Evolutionary conservation across 768 basidiomycete genomes (phyloP), one percentile per base, ranked within the genome.

Genomic region (Naematelia aurantialba): DNA sequence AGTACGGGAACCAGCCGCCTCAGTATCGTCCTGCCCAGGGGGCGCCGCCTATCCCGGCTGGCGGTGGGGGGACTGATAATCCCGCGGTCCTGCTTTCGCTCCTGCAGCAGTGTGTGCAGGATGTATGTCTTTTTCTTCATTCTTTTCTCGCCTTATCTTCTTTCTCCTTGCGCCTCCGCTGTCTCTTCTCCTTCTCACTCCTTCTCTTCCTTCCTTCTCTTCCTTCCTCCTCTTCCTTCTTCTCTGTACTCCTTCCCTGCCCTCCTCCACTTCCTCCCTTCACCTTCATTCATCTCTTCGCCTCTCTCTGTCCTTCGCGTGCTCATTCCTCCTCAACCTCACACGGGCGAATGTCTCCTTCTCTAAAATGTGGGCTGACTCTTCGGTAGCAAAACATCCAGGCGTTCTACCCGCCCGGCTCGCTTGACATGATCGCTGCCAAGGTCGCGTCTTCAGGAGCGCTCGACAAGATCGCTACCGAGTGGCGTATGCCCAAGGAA

Each of bases 321-420:
- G 14, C 26, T 53, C 8, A 12, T 1, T 48, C 17, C 47, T 13
- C 17, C 2, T 2, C 24, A n/a, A n/a, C n/a, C n/a, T n/a, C n/a
- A n/a, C n/a, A n/a, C n/a, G n/a, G n/a, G n/a, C n/a, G n/a, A n/a
- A n/a, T n/a, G n/a, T n/a, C n/a, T n/a, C n/a, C n/a, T n/a, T 26
- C 22, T 3, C 13, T 10, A 46, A n/a, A 27, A 56, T 52, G 26
- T 29, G 17, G 30, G 47, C 54, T 45, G 25, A 60, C 39, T 27
- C 22, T 19, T 30, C 19, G 21, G 22, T 54, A 78, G 68, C 78
- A 80, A 77, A 75, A 76, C 25, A 60, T 80, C 51, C 62, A 65
- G 34, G 72, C 77, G 3, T 81, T 81, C 70, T 81, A 76, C 69
- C 79, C 79, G n/a, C 78, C 75, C 1, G 78, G 78, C 0, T 65